Evolutionary conservation across 345 rosid genomes (phyloP), one percentile per base, ranked within the genome.

Genomic region (Zanthoxylum bungeanum): DNA sequence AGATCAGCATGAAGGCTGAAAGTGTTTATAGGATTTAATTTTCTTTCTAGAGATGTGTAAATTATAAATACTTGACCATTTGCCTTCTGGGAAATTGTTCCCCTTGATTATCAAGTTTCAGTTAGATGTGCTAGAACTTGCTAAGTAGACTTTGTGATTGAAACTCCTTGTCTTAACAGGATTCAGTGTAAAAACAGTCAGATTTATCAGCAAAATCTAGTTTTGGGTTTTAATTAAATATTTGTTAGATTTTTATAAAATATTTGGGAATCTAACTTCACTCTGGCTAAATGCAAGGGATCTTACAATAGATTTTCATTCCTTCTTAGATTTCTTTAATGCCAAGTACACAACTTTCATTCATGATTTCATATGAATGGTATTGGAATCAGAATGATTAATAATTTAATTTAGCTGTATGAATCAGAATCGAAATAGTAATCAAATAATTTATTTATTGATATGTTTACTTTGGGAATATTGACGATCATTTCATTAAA

Each of bases 31-130:
- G 31, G 21, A 65, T 14, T 14, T 44, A 44, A 6, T 14, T 44
- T 14, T 44, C 49, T 47, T 65, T 65, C 28, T 28, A 28, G 39
- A 30, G 24, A 28, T 3, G 17, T 22, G 21, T 31, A 27, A 47
- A 25, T 64, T 42, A 44, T 25, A 64, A 27, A 14, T 16, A 7
- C 11, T 37, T 22, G 68, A 50, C 34, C 55, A 64, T 46, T 44
- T 44, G 39, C 68, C 33, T 42, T 64, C 53, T 64, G 37, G 68
- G 68, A 37, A 28, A 64, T 25, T 24, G 53, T 64, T 64, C 40
- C 31, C 22, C 68, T 64, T 64, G 34, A 28, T 64, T 28, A 33
- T 64, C 22, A 22, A 30, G 49, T 14, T 2, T 5, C 49, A 12
- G 49, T 44, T 44, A 14, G 55, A 46, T 19, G 0, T 65, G 40